These are phyloP conservation scores for Camelina neglecta DNA, from an alignment of 345 rosid species.

Conservation along the genomic window DNA sequence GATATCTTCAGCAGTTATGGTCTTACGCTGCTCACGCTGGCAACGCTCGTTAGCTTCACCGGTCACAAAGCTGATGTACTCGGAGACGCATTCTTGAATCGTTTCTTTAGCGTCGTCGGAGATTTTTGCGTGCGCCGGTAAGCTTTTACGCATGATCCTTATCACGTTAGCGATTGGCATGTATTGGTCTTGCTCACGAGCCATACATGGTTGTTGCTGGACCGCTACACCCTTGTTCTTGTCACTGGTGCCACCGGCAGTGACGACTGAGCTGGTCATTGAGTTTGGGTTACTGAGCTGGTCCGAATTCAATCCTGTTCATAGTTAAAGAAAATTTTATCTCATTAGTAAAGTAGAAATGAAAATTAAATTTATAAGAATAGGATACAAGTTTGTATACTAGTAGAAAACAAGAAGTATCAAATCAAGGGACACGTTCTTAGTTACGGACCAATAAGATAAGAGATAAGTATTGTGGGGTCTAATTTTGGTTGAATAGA, in stretches of 20 bases:
- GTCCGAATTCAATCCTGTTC: slow-evolving; percentile 34
- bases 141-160: slow-evolving; percentile 65
- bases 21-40: slow-evolving; percentile 74
- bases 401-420: neutral
- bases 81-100: slow-evolving; percentile 72
- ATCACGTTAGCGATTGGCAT: slow-evolving; percentile 81
- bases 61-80: slow-evolving; percentile 73
- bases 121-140: slow-evolving; percentile 65
- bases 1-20: slow-evolving; percentile 70
- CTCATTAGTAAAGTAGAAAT: neutral
- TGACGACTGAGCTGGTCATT: slow-evolving; percentile 9
- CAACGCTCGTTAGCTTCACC: slow-evolving; percentile 78
- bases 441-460: slow-evolving; percentile 21
- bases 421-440: neutral
- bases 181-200: slow-evolving; percentile 68
- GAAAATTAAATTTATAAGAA: neutral
- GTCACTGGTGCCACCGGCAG: neutral
- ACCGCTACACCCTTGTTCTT: neutral
- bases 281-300: slow-evolving; percentile 28
- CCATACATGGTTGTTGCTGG: slow-evolving; percentile 31
- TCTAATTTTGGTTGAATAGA: slow-evolving; percentile 1
- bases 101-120: slow-evolving; percentile 80
- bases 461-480: slow-evolving; percentile 24
- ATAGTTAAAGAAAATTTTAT: neutral
- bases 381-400: neutral